These are phyloP conservation scores for Parachlorella kessleri DNA, from an alignment of 139 green algal species.

Conservation along the genomic window DNA sequence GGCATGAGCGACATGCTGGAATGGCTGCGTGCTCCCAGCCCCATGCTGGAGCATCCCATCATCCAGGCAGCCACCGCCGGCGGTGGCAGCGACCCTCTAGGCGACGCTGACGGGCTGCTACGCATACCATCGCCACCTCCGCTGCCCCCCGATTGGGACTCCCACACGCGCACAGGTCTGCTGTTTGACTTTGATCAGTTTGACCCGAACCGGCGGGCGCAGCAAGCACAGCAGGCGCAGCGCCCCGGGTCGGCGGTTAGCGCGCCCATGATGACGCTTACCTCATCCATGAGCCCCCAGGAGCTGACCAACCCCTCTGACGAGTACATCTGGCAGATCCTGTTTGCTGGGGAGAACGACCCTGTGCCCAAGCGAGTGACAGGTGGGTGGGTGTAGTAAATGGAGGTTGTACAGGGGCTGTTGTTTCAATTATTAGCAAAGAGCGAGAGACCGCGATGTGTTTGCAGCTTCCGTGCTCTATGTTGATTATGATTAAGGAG, in stretches of 20 bases:
- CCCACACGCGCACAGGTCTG: not conserved
- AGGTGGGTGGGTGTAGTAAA: too few species aligned
- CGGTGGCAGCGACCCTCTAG: not conserved
- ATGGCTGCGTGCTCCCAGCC: not conserved
- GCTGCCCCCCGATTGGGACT: conserved; percentile 38
- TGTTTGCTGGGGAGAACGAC: conserved; percentile 54
- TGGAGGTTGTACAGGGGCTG: too few species aligned
- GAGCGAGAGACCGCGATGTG: too few species aligned
- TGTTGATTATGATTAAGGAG: too few species aligned
- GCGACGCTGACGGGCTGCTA: conserved; percentile 2
- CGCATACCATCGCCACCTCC: conserved; percentile 41
- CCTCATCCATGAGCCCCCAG: conserved; percentile 33
- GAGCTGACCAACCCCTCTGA: conserved; percentile 40
- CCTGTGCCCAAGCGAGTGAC: conserved; percentile 44
- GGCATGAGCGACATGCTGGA: not conserved
- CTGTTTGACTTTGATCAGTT: conserved; percentile 55
- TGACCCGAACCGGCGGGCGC: conserved; percentile 12
- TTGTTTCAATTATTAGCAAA: too few species aligned
- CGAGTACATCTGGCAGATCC: conserved; percentile 50
- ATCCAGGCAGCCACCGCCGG: too few species aligned
- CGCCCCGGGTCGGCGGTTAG: not conserved
- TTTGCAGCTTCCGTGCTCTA: too few species aligned
- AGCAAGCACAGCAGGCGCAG: not conserved
- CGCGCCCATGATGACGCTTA: conserved; percentile 39
- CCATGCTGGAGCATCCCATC: too few species aligned